Conservation (phyloP, 352 stramenopile species). For the Paralagenidium karlingii region DNA sequence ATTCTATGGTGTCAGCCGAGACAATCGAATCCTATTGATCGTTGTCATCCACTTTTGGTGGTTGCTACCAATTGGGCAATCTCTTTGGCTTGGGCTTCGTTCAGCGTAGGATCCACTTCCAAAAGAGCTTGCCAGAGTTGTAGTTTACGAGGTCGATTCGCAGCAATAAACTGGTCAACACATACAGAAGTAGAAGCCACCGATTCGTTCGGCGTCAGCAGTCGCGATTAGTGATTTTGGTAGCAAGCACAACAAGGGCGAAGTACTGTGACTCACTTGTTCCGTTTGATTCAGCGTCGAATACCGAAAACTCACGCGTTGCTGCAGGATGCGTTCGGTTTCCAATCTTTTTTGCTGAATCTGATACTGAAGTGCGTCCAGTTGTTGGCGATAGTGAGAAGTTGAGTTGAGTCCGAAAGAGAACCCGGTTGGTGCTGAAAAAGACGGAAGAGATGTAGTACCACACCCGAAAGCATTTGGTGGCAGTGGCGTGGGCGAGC, state of each 20-base stretch:
- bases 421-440: no score
- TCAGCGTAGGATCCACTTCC: slow-evolving; percentile 43
- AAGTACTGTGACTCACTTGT: slow-evolving; percentile 12
- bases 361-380: slow-evolving; percentile 39
- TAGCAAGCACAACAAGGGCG: not conserved
- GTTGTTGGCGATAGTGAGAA: slow-evolving; percentile 65
- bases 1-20: no score
- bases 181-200: not conserved
- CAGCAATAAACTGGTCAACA: slow-evolving; percentile 32
- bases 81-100: slow-evolving; percentile 32
- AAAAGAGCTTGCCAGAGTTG: slow-evolving; percentile 59
- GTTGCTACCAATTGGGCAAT: slow-evolving; percentile 13
- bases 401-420: no score
- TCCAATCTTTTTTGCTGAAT: slow-evolving; percentile 56
- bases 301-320: slow-evolving; percentile 47
- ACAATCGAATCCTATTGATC: no score
- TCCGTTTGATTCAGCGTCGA: slow-evolving; percentile 37
- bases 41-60: no score
- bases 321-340: slow-evolving; percentile 40
- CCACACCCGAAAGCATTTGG: slow-evolving; percentile 1
- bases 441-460: no score
- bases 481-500: not conserved
- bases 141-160: slow-evolving; percentile 28
- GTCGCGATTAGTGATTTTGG: not conserved
- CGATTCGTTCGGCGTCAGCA: not conserved